Evolutionary conservation across 2,329 filamentous ascomycete species (phyloP), one percentile per base, ranked within the genome.

Genomic region (Alternaria novae-zelandiae): DNA sequence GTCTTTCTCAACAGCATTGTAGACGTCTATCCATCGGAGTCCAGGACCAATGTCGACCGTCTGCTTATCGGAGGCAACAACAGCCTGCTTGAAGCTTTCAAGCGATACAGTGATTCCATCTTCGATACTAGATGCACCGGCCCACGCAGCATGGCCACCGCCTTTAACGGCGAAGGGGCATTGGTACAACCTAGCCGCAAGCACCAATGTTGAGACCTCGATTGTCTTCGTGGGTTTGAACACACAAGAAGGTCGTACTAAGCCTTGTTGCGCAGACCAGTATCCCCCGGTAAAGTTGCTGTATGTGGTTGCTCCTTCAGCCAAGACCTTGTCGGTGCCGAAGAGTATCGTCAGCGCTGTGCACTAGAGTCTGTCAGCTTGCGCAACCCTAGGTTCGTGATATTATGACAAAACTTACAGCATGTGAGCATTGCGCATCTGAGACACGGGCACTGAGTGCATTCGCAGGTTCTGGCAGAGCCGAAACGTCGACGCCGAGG

Each of bases 41-140:
- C 78, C 78, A 2, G 76, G 63, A 3, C 76, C 77, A 3, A 67
- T 23, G n/a, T 65, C 62, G 2, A 69, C 60, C 6, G 67, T 72
- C n/a, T 66, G 61, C 28, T 72, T 66, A 44, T 79, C 71, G 5
- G 63, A 26, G 7, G 70, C 67, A 10, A 79, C 64, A 1, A 59
- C 54, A 6, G 77, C 66, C 4, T 67, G 47, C 26, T 76, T 76
- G 25, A 82, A 64, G 10, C 64, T 61, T 20, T 73, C 73, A 43
- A 84, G 68, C 43, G 81, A 80, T 36, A 85, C 72, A 0, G 81
- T 82, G 6, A 85, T 79, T 2, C 82, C 83, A 45, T 72, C 70
- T 4, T 78, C 69, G 21, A 83, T 82, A 56, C 80, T 82, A 21
- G 80, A 81, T 13, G 77, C 74, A 8, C 82, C 81, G 0, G 74